phyloP scores from a whole-genome alignment of 495 filamentous ascomycete genomes.

The Xylona heveae region DNA sequence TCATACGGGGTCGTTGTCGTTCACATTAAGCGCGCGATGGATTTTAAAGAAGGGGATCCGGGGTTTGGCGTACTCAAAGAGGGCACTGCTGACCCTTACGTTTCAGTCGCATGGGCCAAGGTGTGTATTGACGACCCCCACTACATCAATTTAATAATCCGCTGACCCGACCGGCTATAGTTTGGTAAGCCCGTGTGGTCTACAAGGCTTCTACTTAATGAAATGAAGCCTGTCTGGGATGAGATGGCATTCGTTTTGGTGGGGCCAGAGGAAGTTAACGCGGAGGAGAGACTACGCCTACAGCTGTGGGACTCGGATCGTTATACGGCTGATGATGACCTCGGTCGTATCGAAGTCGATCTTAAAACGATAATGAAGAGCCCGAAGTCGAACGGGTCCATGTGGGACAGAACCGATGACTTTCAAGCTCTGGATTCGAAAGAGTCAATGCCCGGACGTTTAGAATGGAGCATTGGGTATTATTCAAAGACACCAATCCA shows the following conservation, averaged over 20 bases:
- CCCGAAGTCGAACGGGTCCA: slow-evolving; percentile 26
- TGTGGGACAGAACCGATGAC: slow-evolving; percentile 34
- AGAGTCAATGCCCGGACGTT: slow-evolving; percentile 46
- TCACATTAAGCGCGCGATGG: slow-evolving; percentile 35
- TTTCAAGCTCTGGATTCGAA: slow-evolving; percentile 34
- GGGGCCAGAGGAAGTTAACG: slow-evolving; percentile 46
- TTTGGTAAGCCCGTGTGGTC: slow-evolving; percentile 46
- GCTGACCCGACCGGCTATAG: too few species aligned
- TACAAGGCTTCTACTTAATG: slow-evolving; percentile 37
- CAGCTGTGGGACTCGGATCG: slow-evolving; percentile 56
- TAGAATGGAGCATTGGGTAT: slow-evolving; percentile 51
- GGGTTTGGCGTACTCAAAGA: slow-evolving; percentile 27
- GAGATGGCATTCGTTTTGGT: slow-evolving; percentile 45
- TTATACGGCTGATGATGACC: slow-evolving; percentile 47
- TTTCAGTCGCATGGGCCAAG: slow-evolving; percentile 55
- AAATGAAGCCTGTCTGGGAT: slow-evolving; percentile 45
- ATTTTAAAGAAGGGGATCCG: slow-evolving; percentile 45
- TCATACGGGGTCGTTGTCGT: slow-evolving; percentile 42
- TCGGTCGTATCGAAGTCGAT: slow-evolving; percentile 44
- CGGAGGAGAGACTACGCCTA: slow-evolving; percentile 41
- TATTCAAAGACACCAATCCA: slow-evolving; percentile 40
- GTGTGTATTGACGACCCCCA: too few species aligned
- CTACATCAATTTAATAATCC: too few species aligned
- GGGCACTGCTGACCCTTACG: slow-evolving; percentile 45
- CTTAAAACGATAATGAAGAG: slow-evolving; percentile 40